Base-by-base conservation (phyloP, 1,284 basidiomycete genomes). In the Heimioporus retisporus region DNA sequence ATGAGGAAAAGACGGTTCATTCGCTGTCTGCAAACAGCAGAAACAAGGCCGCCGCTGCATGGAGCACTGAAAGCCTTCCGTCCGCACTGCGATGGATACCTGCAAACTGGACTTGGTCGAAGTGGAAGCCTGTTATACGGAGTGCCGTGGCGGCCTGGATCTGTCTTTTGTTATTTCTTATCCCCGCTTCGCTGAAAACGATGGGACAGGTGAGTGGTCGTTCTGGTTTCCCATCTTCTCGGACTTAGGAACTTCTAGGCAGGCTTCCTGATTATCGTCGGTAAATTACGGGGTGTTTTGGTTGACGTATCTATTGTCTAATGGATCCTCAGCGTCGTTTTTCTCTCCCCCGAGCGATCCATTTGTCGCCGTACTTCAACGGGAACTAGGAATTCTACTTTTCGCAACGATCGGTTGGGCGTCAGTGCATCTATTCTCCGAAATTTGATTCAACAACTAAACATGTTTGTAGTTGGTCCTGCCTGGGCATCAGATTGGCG, bases 321-420 rank as follows among this genome's bases (percentile, higher is more conserved):
- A 63, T 71, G 21, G 50, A 59, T 25, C 43, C 11, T 40, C 50
- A 92, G 91, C 86, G 2, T 82, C 88, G 0, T 87, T 93, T 69
- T 75, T 95, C 15, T 90, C 90, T 18, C 91, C 93, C 1, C 91
- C 93, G 0, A 82, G 77, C 53, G 90, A 91, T 59, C 91, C 92
- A 0, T 90, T 94, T 67, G 81, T 91, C 16, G 83, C 85, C 5
- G 88, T 92, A 4, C 74, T 93, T 25, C 93, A 95, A 73, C 87
- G 91, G 10, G 93, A 94, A 71, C 67, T 88, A 19, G 81, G 88
- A n/a, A 87, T 91, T 40, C 71, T 93, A 5, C 58, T 85, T 1
- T 87, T 90, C 46, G 84, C 85, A 1, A 72, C 81, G 13, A 40
- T 81, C 13, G 82, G 85, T 28, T 95, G 92, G 92, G 91, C 87